Evolutionary conservation across 2,329 filamentous ascomycete genomes (phyloP), one percentile per base, ranked within the genome.

Genomic region (Colletotrichum orchidophilum): DNA sequence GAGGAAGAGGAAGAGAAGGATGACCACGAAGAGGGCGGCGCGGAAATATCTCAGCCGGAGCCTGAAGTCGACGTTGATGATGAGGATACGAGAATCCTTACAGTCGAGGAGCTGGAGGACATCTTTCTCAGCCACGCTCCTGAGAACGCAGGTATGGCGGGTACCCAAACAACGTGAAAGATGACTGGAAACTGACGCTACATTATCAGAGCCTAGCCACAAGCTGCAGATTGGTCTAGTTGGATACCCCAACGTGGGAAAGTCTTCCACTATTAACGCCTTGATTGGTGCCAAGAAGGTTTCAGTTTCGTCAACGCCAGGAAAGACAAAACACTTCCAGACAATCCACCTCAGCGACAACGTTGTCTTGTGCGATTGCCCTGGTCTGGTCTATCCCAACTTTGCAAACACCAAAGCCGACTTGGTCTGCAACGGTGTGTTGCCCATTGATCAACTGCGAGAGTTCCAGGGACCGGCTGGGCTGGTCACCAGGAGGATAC

Each of bases 301-400:
- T 6, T 98, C 96, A 0, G 97, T 99, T 49, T 99, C 96, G 18
- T 93, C 96, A 15, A 99, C 96, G 1, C 96, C 96, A 4, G 96
- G 96, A 80, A 99, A 99, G 85, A 99, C 96, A 15, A 99, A 99
- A 85, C 96, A 99, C 78, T 99, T 99, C 85, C 96, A 99, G 82
- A 99, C 96, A 1, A 96, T 99, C 70, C 95, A 98, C 80, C 90
- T 99, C 35, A 96, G 93, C 70, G 93, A 96, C 1, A 90, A 91
- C 70, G 94, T 99, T 73, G 89, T 98, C 57, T 89, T 99, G 7
- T 98, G 96, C 82, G 96, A 99, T 91, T 99, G 96, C 79, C 96
- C 96, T 11, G 96, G 96, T 92, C 91, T 99, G 24, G 97, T 99
- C 1, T 98, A 99, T 81, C 95, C 96, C 77, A 98, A 98, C 83